Base-by-base conservation (phyloP, 108 stramenopile species). In the Epipyxis sp. region DNA sequence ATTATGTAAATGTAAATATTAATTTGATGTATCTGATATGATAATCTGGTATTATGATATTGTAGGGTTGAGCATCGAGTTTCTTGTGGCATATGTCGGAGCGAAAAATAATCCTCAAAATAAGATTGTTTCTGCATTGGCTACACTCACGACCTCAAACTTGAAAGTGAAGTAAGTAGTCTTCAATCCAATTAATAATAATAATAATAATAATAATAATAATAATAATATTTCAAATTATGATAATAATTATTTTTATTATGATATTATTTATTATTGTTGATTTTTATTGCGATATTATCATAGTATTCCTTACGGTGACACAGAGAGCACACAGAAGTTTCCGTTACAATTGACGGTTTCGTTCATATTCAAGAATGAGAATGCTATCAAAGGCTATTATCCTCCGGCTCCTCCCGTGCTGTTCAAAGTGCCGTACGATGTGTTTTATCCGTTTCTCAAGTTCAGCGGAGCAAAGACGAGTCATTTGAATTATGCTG, bases 361-460 rank as follows among this genome's bases (percentile, higher is more conserved):
- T 68, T 80, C 82, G 30, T 82, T 57, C 59, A 81, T 85, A 42
- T 77, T 77, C 32, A 1, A 42, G 35, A 59, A 81, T 79, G 78
- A 58, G 77, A 45, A 20, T 20, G 69, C 79, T 72, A 20, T 76
- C 32, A 59, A n/a, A 2, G 35, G 20, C 25, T 84, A 84, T 45
- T 62, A 59, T 13, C 79, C 83, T 1, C 83, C 83, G 32, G 35
- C 83, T 20, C 83, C 83, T 1, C 83, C 83, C 0, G 79, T 79
- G 6, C 78, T 78, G 6, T 84, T 84, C 43, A 83, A 68, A 0
- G 77, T 84, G 3, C 83, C 83, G 30, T 83, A 81, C 68, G 83
- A 84, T 74, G 83, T 84, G 25, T 84, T 84, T 40, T 84, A 84
- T 62, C 83, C 83, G 39, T 84, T 84, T 37, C 10, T 37, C 6